Evolutionary conservation across 2,329 filamentous ascomycete species (phyloP), one percentile per base, ranked within the genome.

Genomic region (Celoporthe dispersa): DNA sequence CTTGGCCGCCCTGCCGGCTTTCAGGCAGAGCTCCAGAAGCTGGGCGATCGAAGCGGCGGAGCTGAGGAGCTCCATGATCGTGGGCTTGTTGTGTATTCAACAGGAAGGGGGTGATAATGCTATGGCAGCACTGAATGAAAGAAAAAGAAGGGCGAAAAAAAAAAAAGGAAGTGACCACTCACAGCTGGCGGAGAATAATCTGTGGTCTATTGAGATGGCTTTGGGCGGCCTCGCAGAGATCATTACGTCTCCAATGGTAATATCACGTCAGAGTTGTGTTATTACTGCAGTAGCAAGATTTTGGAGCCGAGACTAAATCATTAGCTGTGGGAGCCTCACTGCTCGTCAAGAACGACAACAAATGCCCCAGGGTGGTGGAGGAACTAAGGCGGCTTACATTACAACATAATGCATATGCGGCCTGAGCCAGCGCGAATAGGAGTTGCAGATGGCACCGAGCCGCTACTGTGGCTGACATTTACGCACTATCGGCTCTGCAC

Each of bases 41-140:
- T 57, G 53, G 14, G 53, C 53, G 53, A 57, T 33, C 53, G 53
- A 57, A 16, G 53, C 53, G 25, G 53, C 53, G 25, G 53, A 57
- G 53, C 28, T 31, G 53, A 57, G 12, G 14, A 57, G 12, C 3
- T 57, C 53, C 53, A 57, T 57, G 12, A 57, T 57, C 12, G 28
- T 57, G 28, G 8, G 25, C 12, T 57, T 19, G 5, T 31, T 57
- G 16, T 57, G 12, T 14, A 2, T 7, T 25, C 8, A 11, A 25
- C 9, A 7, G 25, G 25, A 11, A 7, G 44, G 19, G 11, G 6
- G 44, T n/a, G 8, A 9, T 57, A 6, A 33, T 57, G 7, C 19
- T n/a, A 22, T 33, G 16, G 53, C 53, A 5, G 25, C 4, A 31
- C 22, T 9, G 44, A n/a, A 22, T 22, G 16, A 12, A 39, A 39